phyloP scores from a whole-genome alignment of 2,329 filamentous ascomycete species.

The Chrysoporthe deuterocubensis region DNA sequence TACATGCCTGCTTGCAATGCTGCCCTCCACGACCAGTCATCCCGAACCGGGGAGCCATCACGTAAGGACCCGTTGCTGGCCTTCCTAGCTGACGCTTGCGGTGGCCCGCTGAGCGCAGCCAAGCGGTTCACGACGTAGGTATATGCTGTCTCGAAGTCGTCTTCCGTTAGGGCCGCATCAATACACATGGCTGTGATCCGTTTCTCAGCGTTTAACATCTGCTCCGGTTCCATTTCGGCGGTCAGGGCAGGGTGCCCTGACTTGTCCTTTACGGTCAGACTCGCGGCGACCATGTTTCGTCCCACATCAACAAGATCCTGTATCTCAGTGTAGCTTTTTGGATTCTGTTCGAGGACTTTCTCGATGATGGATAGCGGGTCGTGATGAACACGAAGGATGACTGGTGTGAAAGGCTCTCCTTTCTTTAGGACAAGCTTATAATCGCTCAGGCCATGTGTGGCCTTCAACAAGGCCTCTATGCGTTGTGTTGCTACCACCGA shows the following conservation, averaged over 20 bases:
- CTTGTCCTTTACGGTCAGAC: constrained; percentile 46
- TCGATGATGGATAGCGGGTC: constrained; percentile 76
- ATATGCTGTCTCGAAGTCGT: constrained; percentile 86
- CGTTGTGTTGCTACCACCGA: constrained; percentile 56
- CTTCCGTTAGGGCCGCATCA: constrained; percentile 70
- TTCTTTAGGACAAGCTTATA: constrained; percentile 80
- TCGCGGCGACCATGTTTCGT: constrained; percentile 66
- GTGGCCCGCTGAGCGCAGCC: constrained; percentile 39
- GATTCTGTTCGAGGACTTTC: constrained; percentile 77
- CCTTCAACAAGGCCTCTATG: constrained; percentile 67
- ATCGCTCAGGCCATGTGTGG: constrained; percentile 75
- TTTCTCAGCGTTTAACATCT: constrained; percentile 54
- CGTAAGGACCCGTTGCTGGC: constrained; percentile 33
- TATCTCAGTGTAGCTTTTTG: constrained; percentile 72
- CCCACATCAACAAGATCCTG: constrained; percentile 75
- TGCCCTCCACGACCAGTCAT: constrained; percentile 78
- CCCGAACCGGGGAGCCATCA: constrained; percentile 38
- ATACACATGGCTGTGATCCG: constrained; percentile 81
- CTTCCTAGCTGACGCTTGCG: constrained; percentile 26
- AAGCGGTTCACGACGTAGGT: constrained; percentile 79
- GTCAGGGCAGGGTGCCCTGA: constrained; percentile 33
- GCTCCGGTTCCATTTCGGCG: constrained; percentile 35
- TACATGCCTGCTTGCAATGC: constrained; percentile 80
- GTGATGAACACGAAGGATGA: constrained; percentile 74
- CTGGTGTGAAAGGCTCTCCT: constrained; percentile 78